Base-by-base conservation (phyloP, 352 stramenopile species). In the Saprolegnia diclina region DNA sequence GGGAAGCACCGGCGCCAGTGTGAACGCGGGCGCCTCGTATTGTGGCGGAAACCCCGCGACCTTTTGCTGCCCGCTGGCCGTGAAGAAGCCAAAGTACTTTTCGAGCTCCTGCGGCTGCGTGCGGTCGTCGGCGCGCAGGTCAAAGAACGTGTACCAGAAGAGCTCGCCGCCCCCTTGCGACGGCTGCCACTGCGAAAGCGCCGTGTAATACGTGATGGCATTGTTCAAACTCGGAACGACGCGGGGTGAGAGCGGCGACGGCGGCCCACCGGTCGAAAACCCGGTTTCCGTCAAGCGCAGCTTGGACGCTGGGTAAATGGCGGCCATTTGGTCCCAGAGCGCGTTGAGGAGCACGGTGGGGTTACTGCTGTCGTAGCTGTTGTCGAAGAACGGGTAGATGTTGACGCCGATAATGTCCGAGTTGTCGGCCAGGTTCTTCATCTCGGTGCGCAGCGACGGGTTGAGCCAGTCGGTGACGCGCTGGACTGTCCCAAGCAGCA, bases 141-240 rank as follows among this genome's bases (percentile, higher is more conserved):
- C 83, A 52, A 90, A 94, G 57, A 88, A 85, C 75, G 84, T 88
- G 74, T 91, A 92, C 86, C 84, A 94, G 56, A 92, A 94, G 9
- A 75, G 67, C 55, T 88, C 77, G 19, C 78, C 70, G 3, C 83
- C 81, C 0, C 78, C 78, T 0, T 45, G 66, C 0, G 35, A 64
- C 11, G 83, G 84, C 11, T 67, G 81, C 84, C 84, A 92, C 53
- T 87, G 85, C 29, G 82, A 21, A 19, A 81, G 26, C 0, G 18
- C 69, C 11, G 75, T 52, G 68, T 79, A 81, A 64, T 74, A 79
- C 22, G 37, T 35, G 59, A 72, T 40, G 24, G 72, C 71, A 0
- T 45, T 63, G 19, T 80, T 77, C 0, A 88, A 69, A 29, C 70
- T 80, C 19, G 80, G 78, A 1, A 65, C 69, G 29, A 82, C 73